phyloP scores from a whole-genome alignment of 2,329 filamentous ascomycete species.

The Moelleriella libera region DNA sequence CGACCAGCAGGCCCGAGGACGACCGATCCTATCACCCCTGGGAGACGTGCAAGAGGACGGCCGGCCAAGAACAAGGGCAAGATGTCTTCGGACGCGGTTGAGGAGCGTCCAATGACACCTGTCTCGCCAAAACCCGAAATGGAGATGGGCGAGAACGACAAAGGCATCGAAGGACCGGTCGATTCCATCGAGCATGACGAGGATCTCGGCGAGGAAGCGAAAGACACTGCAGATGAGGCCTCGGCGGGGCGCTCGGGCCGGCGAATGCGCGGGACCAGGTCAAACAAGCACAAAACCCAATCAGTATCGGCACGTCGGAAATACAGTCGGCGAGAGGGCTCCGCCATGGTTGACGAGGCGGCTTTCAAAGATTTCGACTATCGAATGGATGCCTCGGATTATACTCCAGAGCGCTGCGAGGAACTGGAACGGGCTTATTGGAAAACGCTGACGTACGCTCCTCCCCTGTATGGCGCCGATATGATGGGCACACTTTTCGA shows the following conservation, averaged over 20 bases:
- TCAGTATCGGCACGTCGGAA: slow-evolving; percentile 80
- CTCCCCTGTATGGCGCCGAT: slow-evolving; percentile 90
- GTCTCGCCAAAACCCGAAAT: slow-evolving; percentile 34
- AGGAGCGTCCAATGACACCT: slow-evolving; percentile 44
- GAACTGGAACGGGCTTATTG: slow-evolving; percentile 92
- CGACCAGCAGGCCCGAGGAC: slow-evolving; percentile 20
- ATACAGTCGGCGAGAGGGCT: slow-evolving; percentile 66
- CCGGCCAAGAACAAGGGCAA: slow-evolving; percentile 22
- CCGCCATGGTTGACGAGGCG: slow-evolving; percentile 72
- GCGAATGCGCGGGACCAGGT: slow-evolving; percentile 34
- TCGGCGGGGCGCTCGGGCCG: slow-evolving; percentile 14
- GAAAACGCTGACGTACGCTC: slow-evolving; percentile 92
- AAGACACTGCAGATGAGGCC: slow-evolving; percentile 28
- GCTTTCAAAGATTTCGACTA: slow-evolving; percentile 90
- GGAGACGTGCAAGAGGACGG: slow-evolving; percentile 25
- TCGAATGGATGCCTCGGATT: slow-evolving; percentile 74
- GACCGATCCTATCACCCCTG: slow-evolving; percentile 18
- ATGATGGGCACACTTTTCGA: slow-evolving; percentile 92
- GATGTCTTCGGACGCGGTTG: slow-evolving; percentile 24
- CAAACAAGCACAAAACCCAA: slow-evolving; percentile 46
- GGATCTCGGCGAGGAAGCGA: slow-evolving; percentile 18
- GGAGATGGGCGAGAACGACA: slow-evolving; percentile 11
- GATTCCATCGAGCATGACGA: slow-evolving; percentile 37
- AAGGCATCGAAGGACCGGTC: slow-evolving; percentile 17
- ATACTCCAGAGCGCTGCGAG: slow-evolving; percentile 79